These are phyloP conservation scores for Neoscytalidium dimidiatum DNA, from an alignment of 2,329 filamentous ascomycete species.

Conservation along the genomic window DNA sequence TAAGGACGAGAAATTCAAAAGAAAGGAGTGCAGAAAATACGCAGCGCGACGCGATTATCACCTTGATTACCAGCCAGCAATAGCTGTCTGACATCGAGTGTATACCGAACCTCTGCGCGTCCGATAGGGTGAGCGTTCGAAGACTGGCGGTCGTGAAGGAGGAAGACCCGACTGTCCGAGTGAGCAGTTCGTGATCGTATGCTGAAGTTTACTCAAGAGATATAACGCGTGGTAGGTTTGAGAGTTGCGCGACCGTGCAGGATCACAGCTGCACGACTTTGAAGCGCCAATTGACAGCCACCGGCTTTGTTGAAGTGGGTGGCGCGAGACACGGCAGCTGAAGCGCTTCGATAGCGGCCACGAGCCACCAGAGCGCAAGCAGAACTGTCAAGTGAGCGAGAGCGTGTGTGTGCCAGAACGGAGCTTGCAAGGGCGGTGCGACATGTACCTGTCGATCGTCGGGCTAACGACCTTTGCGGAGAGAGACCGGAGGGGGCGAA, in stretches of 20 bases:
- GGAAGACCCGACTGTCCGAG: neutral
- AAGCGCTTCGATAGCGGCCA: neutral
- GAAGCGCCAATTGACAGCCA: neutral
- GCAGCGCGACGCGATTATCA: too few species aligned
- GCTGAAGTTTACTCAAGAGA: neutral
- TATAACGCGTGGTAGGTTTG: neutral
- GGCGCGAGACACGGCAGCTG: neutral
- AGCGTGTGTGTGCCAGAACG: neutral
- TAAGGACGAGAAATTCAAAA: too few species aligned
- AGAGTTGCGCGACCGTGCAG: neutral
- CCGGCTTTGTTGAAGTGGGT: neutral
- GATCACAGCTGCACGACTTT: neutral
- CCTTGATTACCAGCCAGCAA: too few species aligned
- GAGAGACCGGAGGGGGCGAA: neutral
- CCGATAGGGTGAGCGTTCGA: too few species aligned
- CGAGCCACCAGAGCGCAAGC: neutral
- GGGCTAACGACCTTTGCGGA: neutral
- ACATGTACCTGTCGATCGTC: neutral
- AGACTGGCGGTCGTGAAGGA: neutral
- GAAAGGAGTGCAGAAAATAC: too few species aligned
- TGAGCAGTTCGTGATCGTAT: neutral
- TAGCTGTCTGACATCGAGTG: too few species aligned
- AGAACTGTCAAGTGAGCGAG: neutral
- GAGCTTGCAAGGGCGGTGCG: too few species aligned
- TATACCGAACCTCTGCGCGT: too few species aligned